Evolutionary conservation across 345 rosid genomes (phyloP).

Genomic region (Pseudoturritis turrita): DNA sequence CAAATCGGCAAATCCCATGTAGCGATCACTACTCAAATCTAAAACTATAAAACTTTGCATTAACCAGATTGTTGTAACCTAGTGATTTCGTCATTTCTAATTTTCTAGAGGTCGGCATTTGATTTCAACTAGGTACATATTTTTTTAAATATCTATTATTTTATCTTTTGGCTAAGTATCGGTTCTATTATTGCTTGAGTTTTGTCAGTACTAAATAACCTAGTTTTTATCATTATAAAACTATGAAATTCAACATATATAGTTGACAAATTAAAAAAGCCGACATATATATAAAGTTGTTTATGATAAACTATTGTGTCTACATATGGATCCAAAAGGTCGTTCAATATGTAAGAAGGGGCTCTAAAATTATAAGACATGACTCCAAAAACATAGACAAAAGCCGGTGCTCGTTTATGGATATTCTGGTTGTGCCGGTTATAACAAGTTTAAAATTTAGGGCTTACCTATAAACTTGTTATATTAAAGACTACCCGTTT

Average conservation of each 20-base stretch:
- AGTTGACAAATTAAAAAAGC: neutral
- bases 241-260: neutral
- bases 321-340: constrained; percentile 3
- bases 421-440: neutral
- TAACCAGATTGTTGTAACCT: neutral
- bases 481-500: neutral
- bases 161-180: neutral
- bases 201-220: neutral
- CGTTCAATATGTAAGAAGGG: neutral
- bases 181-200: neutral
- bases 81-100: neutral
- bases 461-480: neutral
- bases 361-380: constrained; percentile 1
- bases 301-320: constrained; percentile 1
- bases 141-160: neutral
- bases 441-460: neutral
- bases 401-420: constrained; percentile 1
- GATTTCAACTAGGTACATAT: neutral
- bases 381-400: constrained; percentile 17
- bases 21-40: neutral
- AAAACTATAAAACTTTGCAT: neutral
- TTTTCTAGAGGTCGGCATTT: neutral
- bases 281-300: neutral
- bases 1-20: neutral
- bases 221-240: neutral